A percentile compares a stretch with the other conserved stretches of the same genome.
Conservation (phyloP, 2,329 filamentous ascomycete species). For the Chalaropsis thielavioides region DNA sequence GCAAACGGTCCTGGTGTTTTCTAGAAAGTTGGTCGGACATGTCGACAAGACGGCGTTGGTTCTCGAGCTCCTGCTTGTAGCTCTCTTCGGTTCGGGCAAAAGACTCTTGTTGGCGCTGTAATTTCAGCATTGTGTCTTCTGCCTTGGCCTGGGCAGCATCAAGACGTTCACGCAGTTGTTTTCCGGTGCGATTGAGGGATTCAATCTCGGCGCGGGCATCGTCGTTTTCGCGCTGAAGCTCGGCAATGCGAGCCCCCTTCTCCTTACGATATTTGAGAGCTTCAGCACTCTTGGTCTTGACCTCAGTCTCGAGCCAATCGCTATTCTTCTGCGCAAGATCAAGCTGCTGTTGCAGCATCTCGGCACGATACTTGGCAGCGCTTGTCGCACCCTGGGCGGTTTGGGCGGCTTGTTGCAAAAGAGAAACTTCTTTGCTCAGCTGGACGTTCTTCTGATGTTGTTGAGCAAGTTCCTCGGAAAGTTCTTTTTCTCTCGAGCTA, state of each 20-base stretch:
- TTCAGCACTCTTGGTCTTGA: conserved; percentile 80
- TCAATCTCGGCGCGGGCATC: conserved; percentile 68
- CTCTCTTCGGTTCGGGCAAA: conserved; percentile 70
- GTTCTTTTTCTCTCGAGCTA: conserved; percentile 67
- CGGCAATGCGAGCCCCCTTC: conserved; percentile 76
- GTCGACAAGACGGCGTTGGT: conserved; percentile 65
- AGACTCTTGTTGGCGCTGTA: conserved; percentile 75
- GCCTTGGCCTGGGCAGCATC: conserved; percentile 75
- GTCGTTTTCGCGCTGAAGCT: conserved; percentile 77
- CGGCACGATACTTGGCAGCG: conserved; percentile 77
- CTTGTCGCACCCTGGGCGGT: conserved; percentile 64
- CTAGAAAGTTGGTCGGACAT: conserved; percentile 63
- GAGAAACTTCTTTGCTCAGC: conserved; percentile 66
- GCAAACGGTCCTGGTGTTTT: conserved; percentile 54
- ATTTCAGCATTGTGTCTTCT: conserved; percentile 65
- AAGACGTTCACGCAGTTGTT: conserved; percentile 63
- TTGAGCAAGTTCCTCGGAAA: conserved; percentile 72
- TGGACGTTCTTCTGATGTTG: conserved; percentile 82
- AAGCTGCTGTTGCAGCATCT: conserved; percentile 78
- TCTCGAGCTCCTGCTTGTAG: conserved; percentile 75
- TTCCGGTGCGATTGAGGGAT: conserved; percentile 62
- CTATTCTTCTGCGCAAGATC: conserved; percentile 78
- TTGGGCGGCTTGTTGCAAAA: conserved; percentile 72
- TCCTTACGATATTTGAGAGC: conserved; percentile 86
- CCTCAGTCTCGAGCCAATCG: conserved; percentile 83